Evolutionary conservation across 495 filamentous ascomycete species (phyloP).

Genomic region (Hypoxylon fragiforme): DNA sequence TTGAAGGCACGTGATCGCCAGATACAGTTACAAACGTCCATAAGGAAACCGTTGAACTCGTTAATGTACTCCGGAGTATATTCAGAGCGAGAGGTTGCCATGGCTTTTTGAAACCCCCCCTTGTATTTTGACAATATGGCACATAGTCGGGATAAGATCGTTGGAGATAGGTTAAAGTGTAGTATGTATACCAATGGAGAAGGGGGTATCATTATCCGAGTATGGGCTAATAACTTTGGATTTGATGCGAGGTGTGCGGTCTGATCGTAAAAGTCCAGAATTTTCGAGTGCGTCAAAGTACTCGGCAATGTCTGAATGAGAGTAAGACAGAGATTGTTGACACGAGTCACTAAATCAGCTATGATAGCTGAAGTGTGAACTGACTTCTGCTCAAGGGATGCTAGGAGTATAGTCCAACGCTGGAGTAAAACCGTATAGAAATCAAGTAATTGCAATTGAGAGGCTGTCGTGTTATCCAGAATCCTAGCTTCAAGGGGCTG

Average conservation of each 20-base stretch:
- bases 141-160: constrained; percentile 71
- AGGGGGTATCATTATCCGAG: constrained; percentile 69
- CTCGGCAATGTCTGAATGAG: constrained; percentile 55
- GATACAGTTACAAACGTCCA: constrained; percentile 86
- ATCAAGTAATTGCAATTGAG: constrained; percentile 59
- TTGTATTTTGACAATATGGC: constrained; percentile 72
- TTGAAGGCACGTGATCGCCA: constrained; percentile 81
- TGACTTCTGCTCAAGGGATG: constrained; percentile 35
- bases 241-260: constrained; percentile 60
- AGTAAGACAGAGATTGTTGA: constrained; percentile 65
- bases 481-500: constrained; percentile 61
- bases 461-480: constrained; percentile 53
- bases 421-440: constrained; percentile 74
- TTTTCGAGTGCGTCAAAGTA: constrained; percentile 47
- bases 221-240: constrained; percentile 48
- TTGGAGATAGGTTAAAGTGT: constrained; percentile 63
- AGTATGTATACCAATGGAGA: constrained; percentile 71
- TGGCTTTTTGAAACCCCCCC: constrained; percentile 69
- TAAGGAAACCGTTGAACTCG: constrained; percentile 82
- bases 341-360: constrained; percentile 56
- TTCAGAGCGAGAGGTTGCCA: constrained; percentile 42
- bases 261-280: constrained; percentile 72
- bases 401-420: constrained; percentile 63
- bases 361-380: constrained; percentile 41
- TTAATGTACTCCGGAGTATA: constrained; percentile 61